Evolutionary conservation across 176 grass and related monocot species (phyloP).

Genomic region (Zizania latifolia): DNA sequence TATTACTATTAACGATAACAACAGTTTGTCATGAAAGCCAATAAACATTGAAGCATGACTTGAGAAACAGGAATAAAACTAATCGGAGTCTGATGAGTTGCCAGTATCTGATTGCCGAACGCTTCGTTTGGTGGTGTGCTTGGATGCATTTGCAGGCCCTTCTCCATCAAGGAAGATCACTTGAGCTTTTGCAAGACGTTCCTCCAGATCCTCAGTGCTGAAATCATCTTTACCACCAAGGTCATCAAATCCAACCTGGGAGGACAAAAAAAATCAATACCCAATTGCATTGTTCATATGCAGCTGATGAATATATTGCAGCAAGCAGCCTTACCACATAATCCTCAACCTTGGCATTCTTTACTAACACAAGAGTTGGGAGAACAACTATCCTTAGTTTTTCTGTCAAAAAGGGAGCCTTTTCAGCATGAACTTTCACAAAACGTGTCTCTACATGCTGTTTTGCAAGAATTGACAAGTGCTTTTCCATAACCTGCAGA

Average conservation of each 20-base stretch:
- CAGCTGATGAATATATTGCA: neutral
- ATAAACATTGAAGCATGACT: neutral
- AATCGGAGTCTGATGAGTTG: constrained; percentile 78
- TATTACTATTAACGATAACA: constrained; percentile 19
- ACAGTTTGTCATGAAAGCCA: neutral
- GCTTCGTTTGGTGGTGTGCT: constrained; percentile 44
- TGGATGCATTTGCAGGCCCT: constrained; percentile 41
- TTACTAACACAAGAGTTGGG: constrained; percentile 83
- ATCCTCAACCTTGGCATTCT: constrained; percentile 89
- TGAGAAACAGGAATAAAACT: constrained; percentile 6
- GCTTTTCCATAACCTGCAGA: constrained; percentile 89
- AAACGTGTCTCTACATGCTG: constrained; percentile 95
- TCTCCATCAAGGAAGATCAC: constrained; percentile 78
- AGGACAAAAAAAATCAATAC: neutral
- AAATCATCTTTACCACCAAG: constrained; percentile 92
- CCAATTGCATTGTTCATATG: neutral
- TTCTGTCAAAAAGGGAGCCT: constrained; percentile 85
- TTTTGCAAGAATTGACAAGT: constrained; percentile 71
- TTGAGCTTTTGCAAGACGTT: constrained; percentile 65
- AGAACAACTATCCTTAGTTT: constrained; percentile 82
- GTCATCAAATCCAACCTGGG: constrained; percentile 86
- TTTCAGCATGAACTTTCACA: constrained; percentile 92
- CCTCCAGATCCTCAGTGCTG: constrained; percentile 76
- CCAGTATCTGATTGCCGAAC: constrained; percentile 56
- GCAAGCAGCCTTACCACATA: constrained; percentile 62